phyloP scores from a whole-genome alignment of 2,329 filamentous ascomycete species.

The Neofusicoccum sp. region DNA sequence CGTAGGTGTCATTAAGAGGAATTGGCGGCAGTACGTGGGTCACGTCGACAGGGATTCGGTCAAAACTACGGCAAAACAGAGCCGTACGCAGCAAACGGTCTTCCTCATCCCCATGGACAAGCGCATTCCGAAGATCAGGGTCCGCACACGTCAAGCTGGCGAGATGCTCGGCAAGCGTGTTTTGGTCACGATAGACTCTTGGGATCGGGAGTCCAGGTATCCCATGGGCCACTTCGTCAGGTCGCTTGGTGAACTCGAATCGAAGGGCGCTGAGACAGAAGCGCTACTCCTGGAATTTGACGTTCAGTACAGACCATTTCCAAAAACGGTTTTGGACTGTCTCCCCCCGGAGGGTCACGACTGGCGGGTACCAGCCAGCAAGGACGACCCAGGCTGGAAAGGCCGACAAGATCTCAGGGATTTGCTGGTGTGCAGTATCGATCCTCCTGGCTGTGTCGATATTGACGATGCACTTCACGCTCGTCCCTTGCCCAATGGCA shows the following conservation, averaged over 20 bases:
- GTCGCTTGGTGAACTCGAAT: slow-evolving; percentile 88
- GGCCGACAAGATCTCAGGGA: slow-evolving; percentile 79
- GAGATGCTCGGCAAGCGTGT: slow-evolving; percentile 90
- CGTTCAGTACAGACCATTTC: slow-evolving; percentile 95
- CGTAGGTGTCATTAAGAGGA: slow-evolving; percentile 88
- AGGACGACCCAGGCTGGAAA: slow-evolving; percentile 81
- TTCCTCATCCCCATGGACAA: slow-evolving; percentile 99
- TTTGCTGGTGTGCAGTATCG: slow-evolving; percentile 93
- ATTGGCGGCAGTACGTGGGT: slow-evolving; percentile 97
- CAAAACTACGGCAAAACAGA: slow-evolving; percentile 68
- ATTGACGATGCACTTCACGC: slow-evolving; percentile 97
- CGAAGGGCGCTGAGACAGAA: slow-evolving; percentile 96
- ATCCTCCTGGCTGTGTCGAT: slow-evolving; percentile 93
- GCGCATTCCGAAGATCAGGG: slow-evolving; percentile 90
- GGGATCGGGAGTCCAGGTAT: slow-evolving; percentile 91
- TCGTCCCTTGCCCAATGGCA: slow-evolving; percentile 79
- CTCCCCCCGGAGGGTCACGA: slow-evolving; percentile 86
- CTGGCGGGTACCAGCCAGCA: slow-evolving; percentile 84
- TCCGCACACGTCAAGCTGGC: slow-evolving; percentile 84
- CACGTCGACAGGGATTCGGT: slow-evolving; percentile 88
- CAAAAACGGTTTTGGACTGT: slow-evolving; percentile 92
- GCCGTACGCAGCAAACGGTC: slow-evolving; percentile 83
- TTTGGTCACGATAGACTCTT: slow-evolving; percentile 88
- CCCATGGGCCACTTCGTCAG: slow-evolving; percentile 92
- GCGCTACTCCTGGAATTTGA: slow-evolving; percentile 92